These are phyloP conservation scores for Copromyces sp. DNA, from an alignment of 495 filamentous ascomycete genomes.

Conservation along the genomic window DNA sequence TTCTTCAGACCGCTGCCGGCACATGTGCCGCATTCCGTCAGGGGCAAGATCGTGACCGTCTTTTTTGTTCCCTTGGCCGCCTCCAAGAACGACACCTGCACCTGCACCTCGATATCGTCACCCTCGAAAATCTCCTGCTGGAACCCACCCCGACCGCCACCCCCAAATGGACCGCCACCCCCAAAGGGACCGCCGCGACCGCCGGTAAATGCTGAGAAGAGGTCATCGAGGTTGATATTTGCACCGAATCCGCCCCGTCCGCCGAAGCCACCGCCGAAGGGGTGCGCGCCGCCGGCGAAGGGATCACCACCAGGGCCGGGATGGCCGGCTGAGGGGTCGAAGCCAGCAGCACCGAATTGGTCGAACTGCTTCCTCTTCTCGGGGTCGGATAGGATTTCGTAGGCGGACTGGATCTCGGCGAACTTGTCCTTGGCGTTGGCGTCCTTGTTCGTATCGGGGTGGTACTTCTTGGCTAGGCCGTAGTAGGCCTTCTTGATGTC, in stretches of 20 bases:
- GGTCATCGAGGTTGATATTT: conserved; percentile 89
- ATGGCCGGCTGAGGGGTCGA: conserved; percentile 59
- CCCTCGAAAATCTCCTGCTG: conserved; percentile 70
- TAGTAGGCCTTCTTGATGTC: conserved; percentile 99
- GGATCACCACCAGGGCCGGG: conserved; percentile 57
- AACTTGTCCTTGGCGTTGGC: conserved; percentile 86
- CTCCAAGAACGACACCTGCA: conserved; percentile 89
- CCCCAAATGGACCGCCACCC: conserved; percentile 34
- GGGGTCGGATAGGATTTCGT: conserved; percentile 83
- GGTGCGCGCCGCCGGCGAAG: conserved; percentile 55
- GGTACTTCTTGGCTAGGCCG: conserved; percentile 93
- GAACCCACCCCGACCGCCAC: conserved; percentile 50
- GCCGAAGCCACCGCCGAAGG: conserved; percentile 52
- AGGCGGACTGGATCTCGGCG: conserved; percentile 78
- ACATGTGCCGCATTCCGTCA: conserved; percentile 72
- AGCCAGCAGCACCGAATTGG: conserved; percentile 77
- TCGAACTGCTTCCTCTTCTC: conserved; percentile 89
- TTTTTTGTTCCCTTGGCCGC: conserved; percentile 80
- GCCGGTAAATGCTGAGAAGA: conserved; percentile 80
- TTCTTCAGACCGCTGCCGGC: conserved; percentile 73
- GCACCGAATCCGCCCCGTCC: conserved; percentile 55
- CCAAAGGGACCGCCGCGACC: conserved; percentile 38
- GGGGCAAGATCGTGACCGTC: conserved; percentile 66
- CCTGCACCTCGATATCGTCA: conserved; percentile 89
- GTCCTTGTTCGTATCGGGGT: conserved; percentile 97